A percentile compares a stretch with the other conserved stretches of the same genome.
These are phyloP conservation scores for Poteriospumella lacustris DNA, from an alignment of 108 stramenopile genomes.

Conservation along the genomic window DNA sequence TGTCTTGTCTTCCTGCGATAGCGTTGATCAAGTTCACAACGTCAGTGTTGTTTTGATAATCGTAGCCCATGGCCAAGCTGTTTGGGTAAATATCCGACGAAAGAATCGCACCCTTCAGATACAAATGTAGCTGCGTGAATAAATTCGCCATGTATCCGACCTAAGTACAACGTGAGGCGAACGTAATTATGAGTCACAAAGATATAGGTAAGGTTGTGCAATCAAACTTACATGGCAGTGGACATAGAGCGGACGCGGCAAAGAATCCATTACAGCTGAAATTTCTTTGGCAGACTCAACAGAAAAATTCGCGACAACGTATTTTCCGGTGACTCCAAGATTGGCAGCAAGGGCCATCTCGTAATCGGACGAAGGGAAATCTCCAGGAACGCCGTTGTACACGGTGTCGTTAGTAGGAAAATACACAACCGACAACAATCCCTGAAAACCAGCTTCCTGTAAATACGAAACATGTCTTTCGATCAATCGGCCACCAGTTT, in stretches of 20 bases:
- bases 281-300: neutral
- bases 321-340: neutral
- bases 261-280: neutral
- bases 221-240: conserved; percentile 24
- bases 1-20: too few species aligned
- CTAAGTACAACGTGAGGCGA: too few species aligned
- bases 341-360: neutral
- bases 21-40: conserved; percentile 10
- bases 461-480: neutral
- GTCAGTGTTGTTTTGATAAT: conserved; percentile 3
- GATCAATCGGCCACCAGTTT: neutral
- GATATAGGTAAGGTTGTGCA: too few species aligned
- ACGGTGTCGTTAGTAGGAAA: neutral
- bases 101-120: neutral
- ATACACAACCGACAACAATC: neutral
- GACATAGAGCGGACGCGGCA: conserved; percentile 14
- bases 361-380: neutral
- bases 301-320: conserved; percentile 4
- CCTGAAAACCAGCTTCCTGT: neutral
- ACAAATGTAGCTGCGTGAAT: conserved; percentile 24
- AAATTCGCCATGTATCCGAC: conserved; percentile 12
- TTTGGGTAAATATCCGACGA: conserved; percentile 10
- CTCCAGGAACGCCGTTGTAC: neutral
- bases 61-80: neutral
- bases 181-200: too few species aligned